These are phyloP conservation scores for Metschnikowia borealis DNA, from an alignment of 805 yeast genomes.

Conservation along the genomic window DNA sequence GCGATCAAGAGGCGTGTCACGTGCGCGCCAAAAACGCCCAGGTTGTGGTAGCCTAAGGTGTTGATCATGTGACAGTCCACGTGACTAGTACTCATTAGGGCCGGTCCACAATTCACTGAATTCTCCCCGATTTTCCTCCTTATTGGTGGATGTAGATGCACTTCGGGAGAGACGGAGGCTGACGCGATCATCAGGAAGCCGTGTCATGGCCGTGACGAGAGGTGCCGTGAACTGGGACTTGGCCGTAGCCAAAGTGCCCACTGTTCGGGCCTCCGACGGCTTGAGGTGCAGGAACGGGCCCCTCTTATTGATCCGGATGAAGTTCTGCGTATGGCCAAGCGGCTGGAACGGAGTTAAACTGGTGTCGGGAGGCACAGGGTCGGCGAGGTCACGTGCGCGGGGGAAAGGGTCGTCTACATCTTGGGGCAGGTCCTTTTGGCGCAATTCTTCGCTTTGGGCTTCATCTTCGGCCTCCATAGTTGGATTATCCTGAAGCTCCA, in stretches of 20 bases:
- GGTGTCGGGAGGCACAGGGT: neutral
- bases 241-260: slow-evolving; percentile 5
- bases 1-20: neutral
- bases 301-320: slow-evolving; percentile 6
- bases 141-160: slow-evolving; percentile 2
- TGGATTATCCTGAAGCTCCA: slow-evolving; percentile 5
- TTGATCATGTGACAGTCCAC: neutral
- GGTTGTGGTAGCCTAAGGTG: no score
- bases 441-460: neutral
- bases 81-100: neutral
- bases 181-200: slow-evolving; percentile 4
- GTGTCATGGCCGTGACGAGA: slow-evolving; percentile 9
- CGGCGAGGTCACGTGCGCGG: slow-evolving; percentile 1
- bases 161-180: slow-evolving; percentile 7
- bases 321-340: slow-evolving; percentile 8
- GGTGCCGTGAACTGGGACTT: slow-evolving; percentile 7
- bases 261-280: neutral
- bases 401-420: neutral
- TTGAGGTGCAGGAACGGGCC: neutral
- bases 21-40: neutral
- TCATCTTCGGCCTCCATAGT: neutral
- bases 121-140: neutral
- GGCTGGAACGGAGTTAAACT: neutral
- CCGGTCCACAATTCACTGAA: slow-evolving; percentile 9
- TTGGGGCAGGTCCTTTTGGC: neutral